Evolutionary conservation across 1,284 basidiomycete genomes (phyloP).

Genomic region (Cryptococcus jaspeensis): DNA sequence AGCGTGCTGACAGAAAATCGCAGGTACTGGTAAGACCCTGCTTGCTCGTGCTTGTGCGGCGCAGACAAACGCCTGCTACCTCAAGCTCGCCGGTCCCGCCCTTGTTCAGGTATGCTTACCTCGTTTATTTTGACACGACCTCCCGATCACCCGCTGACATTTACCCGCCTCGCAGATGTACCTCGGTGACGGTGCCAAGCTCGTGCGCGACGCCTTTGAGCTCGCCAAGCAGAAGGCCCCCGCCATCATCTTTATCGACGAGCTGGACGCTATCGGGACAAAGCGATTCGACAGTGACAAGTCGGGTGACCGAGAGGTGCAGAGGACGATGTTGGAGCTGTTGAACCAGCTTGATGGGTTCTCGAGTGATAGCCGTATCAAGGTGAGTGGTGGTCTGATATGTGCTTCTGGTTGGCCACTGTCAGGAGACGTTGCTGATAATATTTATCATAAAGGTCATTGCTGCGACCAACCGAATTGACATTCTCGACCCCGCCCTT

Average conservation of each 20-base stretch:
- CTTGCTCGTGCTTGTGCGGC: conserved; percentile 74
- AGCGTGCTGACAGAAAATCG: conserved; percentile 1
- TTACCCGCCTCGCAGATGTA: conserved; percentile 59
- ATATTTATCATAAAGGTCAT: conserved; percentile 70
- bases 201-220: conserved; percentile 94
- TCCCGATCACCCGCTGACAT: background rate
- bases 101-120: conserved; percentile 64
- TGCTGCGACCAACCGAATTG: conserved; percentile 97
- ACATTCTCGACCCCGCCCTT: conserved; percentile 84
- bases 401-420: background rate
- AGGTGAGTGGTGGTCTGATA: conserved; percentile 58
- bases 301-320: conserved; percentile 96
- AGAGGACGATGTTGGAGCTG: conserved; percentile 97
- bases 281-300: conserved; percentile 99
- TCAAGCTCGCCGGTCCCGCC: conserved; percentile 74
- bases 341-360: conserved; percentile 83
- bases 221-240: conserved; percentile 98
- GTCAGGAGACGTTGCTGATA: no score
- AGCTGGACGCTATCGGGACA: conserved; percentile 96
- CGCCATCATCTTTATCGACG: conserved; percentile 98
- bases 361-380: conserved; percentile 93
- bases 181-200: conserved; percentile 87
- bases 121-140: background rate
- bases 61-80: conserved; percentile 76
- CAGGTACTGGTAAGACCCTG: conserved; percentile 74